Conservation (phyloP, 768 basidiomycete genomes). For the Amanita phalloides region DNA sequence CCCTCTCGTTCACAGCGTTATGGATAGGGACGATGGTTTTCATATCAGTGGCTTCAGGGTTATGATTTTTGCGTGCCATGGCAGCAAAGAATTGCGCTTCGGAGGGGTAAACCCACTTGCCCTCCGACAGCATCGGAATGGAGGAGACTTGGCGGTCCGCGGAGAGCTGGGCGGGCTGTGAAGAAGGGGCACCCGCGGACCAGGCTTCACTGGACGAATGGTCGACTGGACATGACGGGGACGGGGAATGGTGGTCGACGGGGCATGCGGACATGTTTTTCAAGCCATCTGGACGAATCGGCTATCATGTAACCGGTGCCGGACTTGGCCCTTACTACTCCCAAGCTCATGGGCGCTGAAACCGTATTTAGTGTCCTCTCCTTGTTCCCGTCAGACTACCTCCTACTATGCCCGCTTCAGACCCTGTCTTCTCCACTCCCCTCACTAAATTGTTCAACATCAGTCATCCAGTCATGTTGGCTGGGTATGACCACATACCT, state of each 20-base stretch:
- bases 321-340: neutral
- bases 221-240: conserved; percentile 28
- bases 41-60: conserved; percentile 85
- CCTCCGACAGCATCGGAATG: conserved; percentile 65
- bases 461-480: conserved; percentile 78
- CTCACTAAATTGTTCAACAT: conserved; percentile 70
- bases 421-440: conserved; percentile 57
- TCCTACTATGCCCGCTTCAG: conserved; percentile 52
- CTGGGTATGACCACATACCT: conserved; percentile 30
- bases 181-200: conserved; percentile 19
- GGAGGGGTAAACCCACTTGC: conserved; percentile 96
- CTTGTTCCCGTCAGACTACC: neutral
- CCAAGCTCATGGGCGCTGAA: neutral
- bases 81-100: conserved; percentile 99
- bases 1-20: conserved; percentile 95
- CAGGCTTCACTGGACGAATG: conserved; percentile 28
- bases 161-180: conserved; percentile 34
- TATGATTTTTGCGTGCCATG: conserved; percentile 90
- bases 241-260: conserved; percentile 28
- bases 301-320: neutral
- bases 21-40: conserved; percentile 94
- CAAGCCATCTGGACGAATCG: neutral
- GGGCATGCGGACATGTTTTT: conserved; percentile 23
- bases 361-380: neutral
- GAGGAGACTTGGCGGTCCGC: conserved; percentile 74